Percentiles rank a stretch among this genome's conserved stretches.
phyloP scores from a whole-genome alignment of 2,329 filamentous ascomycete genomes.

The Botrytis deweyae region DNA sequence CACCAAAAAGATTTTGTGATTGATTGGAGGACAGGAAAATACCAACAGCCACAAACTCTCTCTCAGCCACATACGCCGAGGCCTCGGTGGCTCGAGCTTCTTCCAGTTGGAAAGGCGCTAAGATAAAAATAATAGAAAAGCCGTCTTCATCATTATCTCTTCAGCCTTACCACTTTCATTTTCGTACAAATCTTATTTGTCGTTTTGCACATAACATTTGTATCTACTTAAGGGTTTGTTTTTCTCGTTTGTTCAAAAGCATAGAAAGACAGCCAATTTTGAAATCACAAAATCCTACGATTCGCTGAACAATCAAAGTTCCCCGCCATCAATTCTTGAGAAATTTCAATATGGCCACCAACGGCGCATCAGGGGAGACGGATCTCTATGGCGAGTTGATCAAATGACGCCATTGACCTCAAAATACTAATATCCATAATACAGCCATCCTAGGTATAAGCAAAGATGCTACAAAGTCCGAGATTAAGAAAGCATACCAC shows the following conservation, averaged over 20 bases:
- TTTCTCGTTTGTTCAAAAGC: neutral
- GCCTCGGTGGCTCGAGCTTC: neutral
- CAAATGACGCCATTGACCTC: constrained; percentile 2
- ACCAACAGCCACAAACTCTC: neutral
- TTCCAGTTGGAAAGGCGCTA: neutral
- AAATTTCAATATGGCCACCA: constrained; percentile 35
- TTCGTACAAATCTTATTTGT: constrained; percentile 1
- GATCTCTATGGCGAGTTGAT: constrained; percentile 60
- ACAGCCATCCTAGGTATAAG: constrained; percentile 77
- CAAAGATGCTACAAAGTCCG: constrained; percentile 68
- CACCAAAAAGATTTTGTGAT: neutral
- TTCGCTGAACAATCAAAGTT: neutral
- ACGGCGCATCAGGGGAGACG: constrained; percentile 42
- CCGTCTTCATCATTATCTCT: constrained; percentile 10
- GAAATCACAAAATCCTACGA: neutral
- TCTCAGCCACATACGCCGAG: neutral
- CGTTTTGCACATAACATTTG: constrained; percentile 13
- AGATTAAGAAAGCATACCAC: constrained; percentile 95
- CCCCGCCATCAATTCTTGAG: constrained; percentile 17
- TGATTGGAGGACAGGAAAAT: neutral
- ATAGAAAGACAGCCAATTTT: neutral
- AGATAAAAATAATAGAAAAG: constrained; percentile 14
- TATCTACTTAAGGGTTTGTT: neutral
- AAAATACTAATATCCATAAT: constrained; percentile 34
- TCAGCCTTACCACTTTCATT: constrained; percentile 10